phyloP scores from a whole-genome alignment of 768 basidiomycete genomes.

The Suillus cothurnatus region DNA sequence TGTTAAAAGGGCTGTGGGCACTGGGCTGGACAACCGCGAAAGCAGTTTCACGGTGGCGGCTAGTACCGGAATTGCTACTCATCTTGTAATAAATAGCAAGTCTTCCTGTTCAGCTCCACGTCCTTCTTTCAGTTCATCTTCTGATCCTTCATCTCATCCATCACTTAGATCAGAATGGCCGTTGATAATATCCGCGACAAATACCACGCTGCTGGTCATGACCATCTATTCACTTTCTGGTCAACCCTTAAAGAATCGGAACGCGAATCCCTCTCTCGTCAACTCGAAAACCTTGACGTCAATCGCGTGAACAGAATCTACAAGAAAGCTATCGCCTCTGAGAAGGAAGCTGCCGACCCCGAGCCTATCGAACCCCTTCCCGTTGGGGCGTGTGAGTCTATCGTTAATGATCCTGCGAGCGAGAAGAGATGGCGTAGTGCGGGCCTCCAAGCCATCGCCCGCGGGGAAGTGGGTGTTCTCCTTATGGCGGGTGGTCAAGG shows the following conservation, averaged over 20 bases:
- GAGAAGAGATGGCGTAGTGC: conserved; percentile 72
- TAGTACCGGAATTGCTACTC: conserved; percentile 4
- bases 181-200: conserved; percentile 56
- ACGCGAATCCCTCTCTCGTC: conserved; percentile 61
- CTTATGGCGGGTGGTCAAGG: conserved; percentile 99
- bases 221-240: conserved; percentile 90
- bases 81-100: conserved; percentile 9
- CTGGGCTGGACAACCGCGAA: conserved; percentile 1
- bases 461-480: conserved; percentile 89
- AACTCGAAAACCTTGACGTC: conserved; percentile 83
- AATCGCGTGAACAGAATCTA: conserved; percentile 91
- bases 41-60: conserved; percentile 6
- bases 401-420: conserved; percentile 52
- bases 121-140: conserved; percentile 3
- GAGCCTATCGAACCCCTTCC: conserved; percentile 83
- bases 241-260: conserved; percentile 65
- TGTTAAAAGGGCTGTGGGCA: conserved; percentile 2
- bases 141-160: conserved; percentile 1
- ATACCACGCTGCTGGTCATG: conserved; percentile 83
- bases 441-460: conserved; percentile 80
- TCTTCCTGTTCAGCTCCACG: neutral
- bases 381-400: conserved; percentile 68
- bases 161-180: conserved; percentile 46
- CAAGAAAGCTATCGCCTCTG: conserved; percentile 69
- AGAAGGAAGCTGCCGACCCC: conserved; percentile 50